phyloP scores from a whole-genome alignment of 2,329 filamentous ascomycete genomes.

The Xylariaceae sp. region DNA sequence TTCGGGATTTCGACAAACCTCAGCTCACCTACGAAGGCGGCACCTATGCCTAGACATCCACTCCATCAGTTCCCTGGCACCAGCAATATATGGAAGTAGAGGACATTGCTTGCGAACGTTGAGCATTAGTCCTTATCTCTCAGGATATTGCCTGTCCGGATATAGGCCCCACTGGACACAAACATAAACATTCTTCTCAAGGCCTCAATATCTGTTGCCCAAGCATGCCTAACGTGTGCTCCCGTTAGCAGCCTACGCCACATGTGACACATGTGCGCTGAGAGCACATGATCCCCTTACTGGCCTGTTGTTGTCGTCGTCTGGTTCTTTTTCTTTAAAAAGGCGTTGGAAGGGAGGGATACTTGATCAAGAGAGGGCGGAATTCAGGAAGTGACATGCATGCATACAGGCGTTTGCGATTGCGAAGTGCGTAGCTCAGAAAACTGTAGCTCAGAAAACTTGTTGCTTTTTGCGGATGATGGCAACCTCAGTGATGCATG shows the following conservation, averaged over 20 bases:
- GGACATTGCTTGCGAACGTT: conserved; percentile 16
- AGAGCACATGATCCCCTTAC: neutral
- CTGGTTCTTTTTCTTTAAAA: neutral
- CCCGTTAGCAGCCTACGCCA: neutral
- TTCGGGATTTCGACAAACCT: conserved; percentile 40
- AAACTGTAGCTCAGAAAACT: neutral
- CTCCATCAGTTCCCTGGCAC: conserved; percentile 2
- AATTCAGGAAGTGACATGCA: neutral
- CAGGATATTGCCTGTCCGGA: conserved; percentile 25
- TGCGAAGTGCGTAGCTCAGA: neutral
- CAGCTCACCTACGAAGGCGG: conserved; percentile 20
- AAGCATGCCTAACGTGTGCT: conserved; percentile 12
- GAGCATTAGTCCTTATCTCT: conserved; percentile 23
- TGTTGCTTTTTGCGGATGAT: conserved; percentile 5
- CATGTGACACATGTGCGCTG: conserved; percentile 6
- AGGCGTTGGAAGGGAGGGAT: conserved; percentile 12
- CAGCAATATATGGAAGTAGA: conserved; percentile 10
- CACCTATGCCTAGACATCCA: conserved; percentile 19
- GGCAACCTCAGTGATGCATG: neutral
- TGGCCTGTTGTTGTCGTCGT: neutral
- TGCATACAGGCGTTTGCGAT: conserved; percentile 11
- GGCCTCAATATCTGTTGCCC: conserved; percentile 7
- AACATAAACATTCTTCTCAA: conserved; percentile 10
- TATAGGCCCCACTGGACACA: conserved; percentile 7
- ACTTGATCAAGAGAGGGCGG: conserved; percentile 10